These are phyloP conservation scores for Cydonia oblonga DNA, from an alignment of 331 rosid species.

Conservation along the genomic window DNA sequence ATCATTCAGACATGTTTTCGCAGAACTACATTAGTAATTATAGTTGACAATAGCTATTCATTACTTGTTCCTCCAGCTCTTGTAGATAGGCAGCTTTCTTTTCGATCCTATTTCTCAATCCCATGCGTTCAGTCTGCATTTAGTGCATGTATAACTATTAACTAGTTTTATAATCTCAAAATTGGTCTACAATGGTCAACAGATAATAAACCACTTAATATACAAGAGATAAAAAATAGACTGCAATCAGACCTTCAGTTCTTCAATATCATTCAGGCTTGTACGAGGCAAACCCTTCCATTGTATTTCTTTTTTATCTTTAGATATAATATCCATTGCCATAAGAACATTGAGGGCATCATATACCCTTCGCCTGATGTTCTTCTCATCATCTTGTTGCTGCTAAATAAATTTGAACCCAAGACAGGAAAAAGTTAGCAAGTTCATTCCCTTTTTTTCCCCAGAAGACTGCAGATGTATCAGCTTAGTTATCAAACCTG, in stretches of 20 bases:
- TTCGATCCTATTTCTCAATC: conserved; percentile 59
- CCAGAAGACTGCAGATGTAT: conserved; percentile 1
- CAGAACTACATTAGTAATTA: background rate
- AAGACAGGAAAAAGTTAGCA: conserved; percentile 1
- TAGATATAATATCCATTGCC: conserved; percentile 96
- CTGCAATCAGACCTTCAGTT: conserved; percentile 55
- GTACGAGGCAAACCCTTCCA: conserved; percentile 95
- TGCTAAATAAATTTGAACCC: conserved; percentile 19
- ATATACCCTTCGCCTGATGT: conserved; percentile 85
- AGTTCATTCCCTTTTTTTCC: background rate
- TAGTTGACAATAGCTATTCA: background rate
- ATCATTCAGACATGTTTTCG: background rate
- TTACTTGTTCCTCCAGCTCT: conserved; percentile 86
- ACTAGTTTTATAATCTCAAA: conserved; percentile 13
- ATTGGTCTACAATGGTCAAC: background rate
- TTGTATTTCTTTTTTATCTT: conserved; percentile 90
- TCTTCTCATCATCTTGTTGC: conserved; percentile 96
- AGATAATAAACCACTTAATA: background rate
- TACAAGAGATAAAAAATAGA: conserved; percentile 10
- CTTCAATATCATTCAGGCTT: conserved; percentile 72
- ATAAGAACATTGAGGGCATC: conserved; percentile 93
- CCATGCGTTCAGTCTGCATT: conserved; percentile 65
- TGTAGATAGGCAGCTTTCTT: conserved; percentile 79
- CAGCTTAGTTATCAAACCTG: conserved; percentile 43
- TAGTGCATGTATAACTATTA: conserved; percentile 6